A percentile compares a stretch with the other conserved stretches of the same genome.
phyloP scores from a whole-genome alignment of 441 rosid species.

The Erodium moschatum region DNA sequence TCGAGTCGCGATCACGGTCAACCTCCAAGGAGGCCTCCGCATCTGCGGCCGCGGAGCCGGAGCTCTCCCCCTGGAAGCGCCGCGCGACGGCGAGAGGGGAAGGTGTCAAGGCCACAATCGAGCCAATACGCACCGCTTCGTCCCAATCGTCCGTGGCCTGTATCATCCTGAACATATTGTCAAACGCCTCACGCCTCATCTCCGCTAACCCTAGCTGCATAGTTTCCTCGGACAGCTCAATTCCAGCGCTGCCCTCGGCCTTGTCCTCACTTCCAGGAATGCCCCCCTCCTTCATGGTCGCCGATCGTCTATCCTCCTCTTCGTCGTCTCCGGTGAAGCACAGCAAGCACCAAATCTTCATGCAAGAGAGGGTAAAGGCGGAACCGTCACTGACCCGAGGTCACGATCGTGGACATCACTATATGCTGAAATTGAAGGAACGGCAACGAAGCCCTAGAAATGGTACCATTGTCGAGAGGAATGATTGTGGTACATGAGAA shows the following conservation, averaged over 20 bases:
- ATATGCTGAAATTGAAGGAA: conserved; percentile 22
- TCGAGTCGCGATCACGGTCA: conserved; percentile 44
- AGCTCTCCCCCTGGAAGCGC: conserved; percentile 49
- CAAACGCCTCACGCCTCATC: conserved; percentile 20
- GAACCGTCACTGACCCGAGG: conserved; percentile 30
- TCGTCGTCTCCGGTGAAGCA: conserved; percentile 50
- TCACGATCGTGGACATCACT: conserved; percentile 52
- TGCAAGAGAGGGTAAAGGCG: conserved; percentile 33
- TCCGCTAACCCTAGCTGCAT: conserved; percentile 20
- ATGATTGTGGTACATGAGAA: conserved; percentile 18
- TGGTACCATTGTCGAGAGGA: neutral
- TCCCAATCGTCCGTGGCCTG: conserved; percentile 27
- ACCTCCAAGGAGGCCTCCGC: conserved; percentile 26
- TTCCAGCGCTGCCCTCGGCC: conserved; percentile 24
- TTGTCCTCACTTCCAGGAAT: conserved; percentile 27
- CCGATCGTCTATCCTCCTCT: conserved; percentile 19
- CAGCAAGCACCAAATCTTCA: conserved; percentile 76
- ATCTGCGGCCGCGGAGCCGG: conserved; percentile 20
- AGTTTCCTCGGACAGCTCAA: conserved; percentile 20
- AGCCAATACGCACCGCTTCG: conserved; percentile 14
- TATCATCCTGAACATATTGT: conserved; percentile 35
- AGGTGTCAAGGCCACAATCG: conserved; percentile 7
- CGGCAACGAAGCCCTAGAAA: conserved; percentile 17
- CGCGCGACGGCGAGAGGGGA: conserved; percentile 18
- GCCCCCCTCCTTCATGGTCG: conserved; percentile 32